A percentile compares a stretch with the other conserved stretches of the same genome.
Conservation (phyloP, 176 grass and related monocot genomes). For the Luzula sylvatica region DNA sequence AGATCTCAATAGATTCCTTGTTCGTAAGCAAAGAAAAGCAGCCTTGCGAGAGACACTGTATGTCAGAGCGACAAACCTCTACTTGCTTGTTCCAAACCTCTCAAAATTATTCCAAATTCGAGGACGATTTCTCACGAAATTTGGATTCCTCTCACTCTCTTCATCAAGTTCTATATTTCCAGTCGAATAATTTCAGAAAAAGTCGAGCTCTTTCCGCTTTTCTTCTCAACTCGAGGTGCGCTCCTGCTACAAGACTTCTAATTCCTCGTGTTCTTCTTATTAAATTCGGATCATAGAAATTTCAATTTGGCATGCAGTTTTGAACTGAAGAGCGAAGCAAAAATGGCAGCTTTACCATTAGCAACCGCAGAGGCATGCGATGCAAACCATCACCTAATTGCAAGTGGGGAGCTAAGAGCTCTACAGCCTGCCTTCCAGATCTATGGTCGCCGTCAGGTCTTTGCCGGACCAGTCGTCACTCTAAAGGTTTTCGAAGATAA, state of each 20-base stretch:
- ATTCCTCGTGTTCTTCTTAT: background rate
- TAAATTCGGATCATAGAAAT: background rate
- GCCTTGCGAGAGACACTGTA: too few relatives aligned
- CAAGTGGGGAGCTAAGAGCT: conserved; percentile 51
- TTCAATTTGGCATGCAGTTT: background rate
- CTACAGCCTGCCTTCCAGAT: conserved; percentile 64
- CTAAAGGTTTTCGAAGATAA: conserved; percentile 93
- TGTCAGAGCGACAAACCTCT: too few relatives aligned
- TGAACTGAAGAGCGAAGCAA: background rate
- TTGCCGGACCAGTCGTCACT: conserved; percentile 60
- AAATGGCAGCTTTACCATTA: conserved; percentile 50
- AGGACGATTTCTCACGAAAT: too few relatives aligned
- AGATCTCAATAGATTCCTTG: too few relatives aligned
- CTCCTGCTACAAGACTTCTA: background rate
- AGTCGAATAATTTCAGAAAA: too few relatives aligned
- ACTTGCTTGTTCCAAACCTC: too few relatives aligned
- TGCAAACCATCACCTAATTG: conserved; percentile 44
- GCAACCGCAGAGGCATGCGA: conserved; percentile 81
- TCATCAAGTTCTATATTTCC: too few relatives aligned
- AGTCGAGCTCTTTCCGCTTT: too few relatives aligned
- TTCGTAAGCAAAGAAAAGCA: too few relatives aligned
- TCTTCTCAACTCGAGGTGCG: too few relatives aligned
- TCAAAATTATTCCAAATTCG: too few relatives aligned
- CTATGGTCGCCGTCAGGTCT: conserved; percentile 50
- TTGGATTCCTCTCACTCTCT: too few relatives aligned